Evolutionary conservation across 805 yeast genomes (phyloP).

Genomic region (Cyberlindnera sargentensis): DNA sequence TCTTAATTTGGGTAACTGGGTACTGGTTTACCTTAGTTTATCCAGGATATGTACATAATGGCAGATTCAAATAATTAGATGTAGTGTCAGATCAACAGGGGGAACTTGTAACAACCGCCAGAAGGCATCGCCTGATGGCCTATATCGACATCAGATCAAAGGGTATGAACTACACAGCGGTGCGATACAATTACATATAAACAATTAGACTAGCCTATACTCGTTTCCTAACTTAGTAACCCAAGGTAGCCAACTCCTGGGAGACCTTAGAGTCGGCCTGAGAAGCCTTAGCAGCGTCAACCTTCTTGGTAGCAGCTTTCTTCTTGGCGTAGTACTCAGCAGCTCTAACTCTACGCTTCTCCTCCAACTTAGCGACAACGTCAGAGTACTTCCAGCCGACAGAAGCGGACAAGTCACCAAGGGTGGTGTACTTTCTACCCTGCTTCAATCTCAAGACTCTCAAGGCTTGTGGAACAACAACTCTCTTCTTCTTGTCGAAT

Average conservation of each 20-base stretch:
- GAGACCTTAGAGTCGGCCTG: conserved; percentile 88
- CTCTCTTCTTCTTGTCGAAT: conserved; percentile 99
- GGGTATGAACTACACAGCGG: no score
- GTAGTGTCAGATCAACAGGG: no score
- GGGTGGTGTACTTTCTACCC: conserved; percentile 99
- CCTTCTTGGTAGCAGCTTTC: conserved; percentile 93
- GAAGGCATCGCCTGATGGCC: no score
- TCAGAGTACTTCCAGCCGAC: conserved; percentile 99
- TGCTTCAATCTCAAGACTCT: conserved; percentile 98
- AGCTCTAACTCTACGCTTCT: conserved; percentile 97
- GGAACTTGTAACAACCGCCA: no score
- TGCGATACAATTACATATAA: conserved; percentile 4
- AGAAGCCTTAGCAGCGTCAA: conserved; percentile 76
- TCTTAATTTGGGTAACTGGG: no score
- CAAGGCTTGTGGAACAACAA: conserved; percentile 99
- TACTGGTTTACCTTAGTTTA: no score
- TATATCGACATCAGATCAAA: no score
- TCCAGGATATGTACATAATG: no score
- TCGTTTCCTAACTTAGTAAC: conserved; percentile 60
- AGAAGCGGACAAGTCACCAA: conserved; percentile 91
- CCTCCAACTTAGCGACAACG: conserved; percentile 95
- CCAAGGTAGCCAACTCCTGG: conserved; percentile 90
- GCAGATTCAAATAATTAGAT: no score
- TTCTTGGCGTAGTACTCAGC: conserved; percentile 99
- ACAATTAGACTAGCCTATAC: conserved; percentile 4